Percentiles rank a stretch among this genome's conserved stretches.
These are phyloP conservation scores for Mycena chlorophos DNA, from an alignment of 768 basidiomycete species.

Conservation along the genomic window DNA sequence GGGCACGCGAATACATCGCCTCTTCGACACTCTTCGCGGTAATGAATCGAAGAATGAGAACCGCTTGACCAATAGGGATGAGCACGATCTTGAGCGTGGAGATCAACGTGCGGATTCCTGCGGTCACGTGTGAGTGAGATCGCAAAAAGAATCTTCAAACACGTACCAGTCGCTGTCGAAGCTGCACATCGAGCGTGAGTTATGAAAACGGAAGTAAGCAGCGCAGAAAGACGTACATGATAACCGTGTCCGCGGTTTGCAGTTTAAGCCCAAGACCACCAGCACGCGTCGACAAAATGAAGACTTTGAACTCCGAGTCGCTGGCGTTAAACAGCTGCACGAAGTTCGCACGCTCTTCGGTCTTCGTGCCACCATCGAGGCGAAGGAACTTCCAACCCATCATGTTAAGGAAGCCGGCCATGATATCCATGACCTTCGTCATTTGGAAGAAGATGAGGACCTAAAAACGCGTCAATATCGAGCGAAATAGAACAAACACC, in stretches of 20 bases:
- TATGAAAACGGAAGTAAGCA: not conserved
- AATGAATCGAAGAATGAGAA: constrained; percentile 94
- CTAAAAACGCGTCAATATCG: constrained; percentile 37
- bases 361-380: constrained; percentile 95
- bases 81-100: constrained; percentile 98
- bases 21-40: constrained; percentile 99
- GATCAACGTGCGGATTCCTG: constrained; percentile 97
- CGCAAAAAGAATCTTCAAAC: not conserved
- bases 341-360: constrained; percentile 88
- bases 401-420: constrained; percentile 92
- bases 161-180: constrained; percentile 76
- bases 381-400: constrained; percentile 86
- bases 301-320: constrained; percentile 83
- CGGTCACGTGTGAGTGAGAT: constrained; percentile 21
- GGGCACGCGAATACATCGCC: constrained; percentile 93
- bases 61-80: constrained; percentile 99
- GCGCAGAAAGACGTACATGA: constrained; percentile 63
- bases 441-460: constrained; percentile 99
- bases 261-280: constrained; percentile 93
- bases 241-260: constrained; percentile 94
- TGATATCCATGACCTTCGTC: constrained; percentile 99
- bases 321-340: constrained; percentile 89
- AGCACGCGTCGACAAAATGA: constrained; percentile 91
- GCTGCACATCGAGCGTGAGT: constrained; percentile 37
- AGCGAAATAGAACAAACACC: not conserved